Conservation (phyloP, 78 protist genomes). For the Dictyostelium discoideum region DNA sequence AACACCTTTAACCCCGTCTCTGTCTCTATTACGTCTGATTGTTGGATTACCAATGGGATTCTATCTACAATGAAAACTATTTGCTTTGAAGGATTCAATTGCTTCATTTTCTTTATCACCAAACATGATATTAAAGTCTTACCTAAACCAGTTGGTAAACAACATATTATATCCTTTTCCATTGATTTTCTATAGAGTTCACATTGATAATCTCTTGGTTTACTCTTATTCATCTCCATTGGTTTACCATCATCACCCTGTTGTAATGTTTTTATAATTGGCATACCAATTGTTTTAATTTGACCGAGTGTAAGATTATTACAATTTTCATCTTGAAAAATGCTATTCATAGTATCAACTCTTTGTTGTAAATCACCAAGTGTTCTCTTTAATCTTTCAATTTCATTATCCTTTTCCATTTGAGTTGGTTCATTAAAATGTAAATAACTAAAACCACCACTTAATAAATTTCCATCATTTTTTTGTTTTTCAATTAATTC, state of each 20-base stretch:
- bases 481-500: neutral
- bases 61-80: constrained; percentile 9
- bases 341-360: neutral
- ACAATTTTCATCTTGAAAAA: neutral
- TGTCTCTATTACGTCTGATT: neutral
- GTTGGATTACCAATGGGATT: constrained; percentile 42
- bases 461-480: neutral
- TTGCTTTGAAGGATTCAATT: constrained; percentile 10
- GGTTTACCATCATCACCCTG: neutral
- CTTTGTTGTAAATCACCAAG: neutral
- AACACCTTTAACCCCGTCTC: neutral
- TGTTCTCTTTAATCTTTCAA: neutral
- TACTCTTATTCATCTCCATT: neutral
- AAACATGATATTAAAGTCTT: constrained; percentile 22
- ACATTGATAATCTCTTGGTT: constrained; percentile 35
- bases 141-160: constrained; percentile 65
- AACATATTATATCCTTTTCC: constrained; percentile 33
- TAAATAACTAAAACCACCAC: neutral
- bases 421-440: neutral
- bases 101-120: constrained; percentile 2
- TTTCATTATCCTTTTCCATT: neutral
- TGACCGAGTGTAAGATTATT: neutral
- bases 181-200: constrained; percentile 20
- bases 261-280: neutral
- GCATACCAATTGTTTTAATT: neutral